These are phyloP conservation scores for Begonia loranthoides DNA, from an alignment of 306 rosid genomes.

Conservation along the genomic window DNA sequence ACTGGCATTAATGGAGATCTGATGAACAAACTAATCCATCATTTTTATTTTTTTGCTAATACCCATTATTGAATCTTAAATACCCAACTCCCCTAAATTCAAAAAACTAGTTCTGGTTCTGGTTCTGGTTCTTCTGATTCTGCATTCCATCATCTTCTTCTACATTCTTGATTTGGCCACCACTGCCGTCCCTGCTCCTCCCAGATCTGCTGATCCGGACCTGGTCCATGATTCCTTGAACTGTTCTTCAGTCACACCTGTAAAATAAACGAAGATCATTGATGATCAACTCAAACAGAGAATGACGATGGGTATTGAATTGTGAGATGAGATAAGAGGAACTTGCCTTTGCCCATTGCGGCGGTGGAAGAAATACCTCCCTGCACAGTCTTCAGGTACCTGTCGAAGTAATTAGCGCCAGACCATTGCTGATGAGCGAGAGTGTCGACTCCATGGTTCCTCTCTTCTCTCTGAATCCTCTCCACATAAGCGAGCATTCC, in stretches of 20 bases:
- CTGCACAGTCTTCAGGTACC: conserved; percentile 90
- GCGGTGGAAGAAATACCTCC: conserved; percentile 94
- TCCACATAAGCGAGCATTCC: conserved; percentile 97
- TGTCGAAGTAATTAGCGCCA: conserved; percentile 86
- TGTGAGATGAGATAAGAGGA: too few species aligned
- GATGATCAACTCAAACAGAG: too few species aligned
- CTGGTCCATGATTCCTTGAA: conserved; percentile 87
- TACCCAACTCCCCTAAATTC: background rate
- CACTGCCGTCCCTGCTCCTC: conserved; percentile 33
- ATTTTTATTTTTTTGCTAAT: too few species aligned
- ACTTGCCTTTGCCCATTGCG: conserved; percentile 87
- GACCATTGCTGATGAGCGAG: conserved; percentile 99
- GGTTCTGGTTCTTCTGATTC: too few species aligned
- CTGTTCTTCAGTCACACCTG: conserved; percentile 96
- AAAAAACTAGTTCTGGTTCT: background rate
- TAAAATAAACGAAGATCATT: too few species aligned
- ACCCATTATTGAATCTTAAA: too few species aligned
- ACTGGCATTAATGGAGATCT: too few species aligned
- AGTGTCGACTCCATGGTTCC: conserved; percentile 83
- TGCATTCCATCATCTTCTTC: too few species aligned
- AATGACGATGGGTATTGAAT: too few species aligned
- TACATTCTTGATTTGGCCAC: conserved; percentile 84
- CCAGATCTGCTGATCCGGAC: conserved; percentile 45
- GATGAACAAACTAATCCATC: too few species aligned
- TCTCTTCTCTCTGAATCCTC: conserved; percentile 91